Conservation (phyloP, 1,284 basidiomycete species). For the Heterobasidion irregulare region DNA sequence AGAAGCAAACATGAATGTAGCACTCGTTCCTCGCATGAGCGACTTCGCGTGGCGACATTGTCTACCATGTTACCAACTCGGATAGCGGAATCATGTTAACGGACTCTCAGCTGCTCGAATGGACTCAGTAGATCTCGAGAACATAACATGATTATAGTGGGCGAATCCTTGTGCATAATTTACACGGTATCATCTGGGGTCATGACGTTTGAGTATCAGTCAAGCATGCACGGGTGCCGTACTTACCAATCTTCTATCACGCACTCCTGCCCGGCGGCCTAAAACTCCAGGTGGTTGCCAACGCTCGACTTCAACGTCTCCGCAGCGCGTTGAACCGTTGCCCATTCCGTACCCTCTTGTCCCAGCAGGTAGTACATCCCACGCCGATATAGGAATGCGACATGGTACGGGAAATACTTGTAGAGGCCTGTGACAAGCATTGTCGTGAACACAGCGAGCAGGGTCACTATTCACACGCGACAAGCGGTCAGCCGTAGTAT, state of each 20-base stretch:
- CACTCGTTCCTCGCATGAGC: too few relatives aligned
- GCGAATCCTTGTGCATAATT: background rate
- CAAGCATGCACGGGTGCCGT: background rate
- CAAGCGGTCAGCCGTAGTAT: background rate
- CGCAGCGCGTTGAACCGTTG: constrained; percentile 3
- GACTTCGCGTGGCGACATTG: too few relatives aligned
- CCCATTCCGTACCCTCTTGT: constrained; percentile 8
- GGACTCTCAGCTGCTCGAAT: too few relatives aligned
- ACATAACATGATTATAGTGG: background rate
- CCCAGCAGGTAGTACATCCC: constrained; percentile 9
- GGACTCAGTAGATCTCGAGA: too few relatives aligned
- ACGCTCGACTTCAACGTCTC: background rate
- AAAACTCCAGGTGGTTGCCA: background rate
- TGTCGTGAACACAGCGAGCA: constrained; percentile 6
- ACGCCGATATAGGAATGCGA: constrained; percentile 10
- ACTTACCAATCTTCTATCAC: background rate
- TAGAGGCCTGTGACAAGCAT: constrained; percentile 10
- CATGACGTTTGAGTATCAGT: background rate
- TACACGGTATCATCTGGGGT: background rate
- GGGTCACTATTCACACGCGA: constrained; percentile 1
- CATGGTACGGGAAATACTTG: constrained; percentile 11
- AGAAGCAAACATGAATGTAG: too few relatives aligned
- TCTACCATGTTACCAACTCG: too few relatives aligned
- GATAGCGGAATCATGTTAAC: too few relatives aligned
- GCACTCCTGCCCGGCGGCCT: too few relatives aligned